These are phyloP conservation scores for Fraxinus excelsior DNA, from an alignment of 257 asterid genomes.

Conservation along the genomic window DNA sequence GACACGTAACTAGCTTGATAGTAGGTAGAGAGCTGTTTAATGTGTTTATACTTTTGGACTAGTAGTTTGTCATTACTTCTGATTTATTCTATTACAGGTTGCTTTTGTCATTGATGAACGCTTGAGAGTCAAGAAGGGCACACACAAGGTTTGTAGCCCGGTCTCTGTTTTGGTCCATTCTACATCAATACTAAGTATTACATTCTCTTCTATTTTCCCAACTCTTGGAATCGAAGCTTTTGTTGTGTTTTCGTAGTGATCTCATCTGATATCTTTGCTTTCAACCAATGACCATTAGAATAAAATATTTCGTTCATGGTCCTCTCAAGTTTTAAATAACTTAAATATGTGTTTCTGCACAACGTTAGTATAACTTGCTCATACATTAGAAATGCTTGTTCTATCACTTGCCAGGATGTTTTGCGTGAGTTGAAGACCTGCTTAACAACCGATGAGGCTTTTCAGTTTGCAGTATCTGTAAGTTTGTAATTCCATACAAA, in stretches of 20 bases:
- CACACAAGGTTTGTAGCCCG: conserved; percentile 66
- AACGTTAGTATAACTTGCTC: not conserved
- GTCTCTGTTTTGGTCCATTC: conserved; percentile 12
- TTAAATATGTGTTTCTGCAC: not conserved
- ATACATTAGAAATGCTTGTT: conserved; percentile 7
- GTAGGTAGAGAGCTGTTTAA: conserved; percentile 5
- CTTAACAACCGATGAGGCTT: conserved; percentile 71
- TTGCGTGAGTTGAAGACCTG: conserved; percentile 69
- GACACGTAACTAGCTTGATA: conserved; percentile 8
- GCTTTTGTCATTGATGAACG: conserved; percentile 89
- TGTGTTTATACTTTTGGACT: conserved; percentile 12
- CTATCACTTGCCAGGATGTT: conserved; percentile 60
- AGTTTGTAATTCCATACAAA: conserved; percentile 32
- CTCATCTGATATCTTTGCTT: not conserved
- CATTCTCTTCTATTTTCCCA: not conserved
- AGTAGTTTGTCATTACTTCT: conserved; percentile 9
- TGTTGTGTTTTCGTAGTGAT: not conserved
- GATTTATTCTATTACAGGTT: conserved; percentile 53
- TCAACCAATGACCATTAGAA: not conserved
- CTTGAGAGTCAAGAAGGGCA: conserved; percentile 60
- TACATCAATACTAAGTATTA: not conserved
- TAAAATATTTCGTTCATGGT: not conserved
- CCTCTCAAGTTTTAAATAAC: not conserved
- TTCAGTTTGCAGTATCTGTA: conserved; percentile 78
- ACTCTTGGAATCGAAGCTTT: not conserved